Evolutionary conservation across 2,329 filamentous ascomycete genomes (phyloP).

Genomic region (Penicillium glabrum): DNA sequence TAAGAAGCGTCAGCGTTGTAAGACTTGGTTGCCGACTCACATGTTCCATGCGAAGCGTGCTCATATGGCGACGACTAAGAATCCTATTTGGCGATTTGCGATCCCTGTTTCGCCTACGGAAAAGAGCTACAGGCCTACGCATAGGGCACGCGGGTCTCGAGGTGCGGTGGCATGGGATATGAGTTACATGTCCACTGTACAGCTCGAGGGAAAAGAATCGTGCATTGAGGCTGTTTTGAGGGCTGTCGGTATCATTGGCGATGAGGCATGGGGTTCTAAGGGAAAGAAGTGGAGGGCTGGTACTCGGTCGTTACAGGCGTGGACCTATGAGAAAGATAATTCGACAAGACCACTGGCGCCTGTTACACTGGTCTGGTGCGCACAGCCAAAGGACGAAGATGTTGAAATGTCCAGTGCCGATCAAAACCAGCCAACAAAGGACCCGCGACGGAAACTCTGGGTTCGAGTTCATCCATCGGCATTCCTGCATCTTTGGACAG

Average conservation of each 20-base stretch:
- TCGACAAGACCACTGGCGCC: slow-evolving; percentile 65
- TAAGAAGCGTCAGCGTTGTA: slow-evolving; percentile 79
- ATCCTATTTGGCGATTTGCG: slow-evolving; percentile 86
- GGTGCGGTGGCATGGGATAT: slow-evolving; percentile 88
- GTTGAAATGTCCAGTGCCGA: slow-evolving; percentile 37
- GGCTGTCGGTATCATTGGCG: slow-evolving; percentile 60
- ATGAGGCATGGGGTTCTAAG: slow-evolving; percentile 62
- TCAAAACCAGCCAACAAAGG: slow-evolving; percentile 23
- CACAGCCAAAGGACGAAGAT: slow-evolving; percentile 34
- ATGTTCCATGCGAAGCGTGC: slow-evolving; percentile 91
- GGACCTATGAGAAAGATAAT: slow-evolving; percentile 58
- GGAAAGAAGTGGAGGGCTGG: slow-evolving; percentile 71
- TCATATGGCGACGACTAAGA: slow-evolving; percentile 75
- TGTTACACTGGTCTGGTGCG: slow-evolving; percentile 74
- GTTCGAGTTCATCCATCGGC: slow-evolving; percentile 81
- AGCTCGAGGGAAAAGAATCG: slow-evolving; percentile 65
- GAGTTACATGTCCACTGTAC: slow-evolving; percentile 89
- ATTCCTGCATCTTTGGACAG: slow-evolving; percentile 63
- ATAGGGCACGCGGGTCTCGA: slow-evolving; percentile 72
- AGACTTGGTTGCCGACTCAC: slow-evolving; percentile 94
- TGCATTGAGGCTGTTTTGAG: slow-evolving; percentile 68
- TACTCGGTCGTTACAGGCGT: slow-evolving; percentile 57
- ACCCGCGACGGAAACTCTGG: slow-evolving; percentile 57
- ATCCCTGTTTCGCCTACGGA: slow-evolving; percentile 81
- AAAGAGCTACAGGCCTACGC: slow-evolving; percentile 85